Evolutionary conservation across 2,329 filamentous ascomycete species (phyloP).

Genomic region (Emergomyces orientalis): DNA sequence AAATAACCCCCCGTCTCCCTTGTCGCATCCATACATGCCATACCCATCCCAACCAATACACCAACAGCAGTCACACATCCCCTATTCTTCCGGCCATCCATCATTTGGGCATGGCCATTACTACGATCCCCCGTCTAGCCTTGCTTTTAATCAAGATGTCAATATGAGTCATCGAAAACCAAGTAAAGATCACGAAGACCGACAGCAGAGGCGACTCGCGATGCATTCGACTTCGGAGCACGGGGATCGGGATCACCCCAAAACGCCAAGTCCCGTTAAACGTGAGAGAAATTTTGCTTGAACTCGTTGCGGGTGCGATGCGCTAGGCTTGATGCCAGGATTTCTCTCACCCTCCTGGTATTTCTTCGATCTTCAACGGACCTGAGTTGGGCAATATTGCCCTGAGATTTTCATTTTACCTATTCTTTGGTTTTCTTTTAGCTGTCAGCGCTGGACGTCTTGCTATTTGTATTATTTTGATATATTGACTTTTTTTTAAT

Average conservation of each 20-base stretch:
- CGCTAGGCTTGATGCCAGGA: neutral
- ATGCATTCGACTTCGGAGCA: conserved; percentile 26
- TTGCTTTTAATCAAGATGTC: conserved; percentile 10
- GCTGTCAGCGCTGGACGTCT: conserved; percentile 1
- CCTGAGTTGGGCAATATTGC: too few relatives aligned
- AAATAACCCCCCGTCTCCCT: conserved; percentile 25
- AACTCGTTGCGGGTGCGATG: neutral
- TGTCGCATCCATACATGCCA: conserved; percentile 17
- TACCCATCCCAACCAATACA: conserved; percentile 20
- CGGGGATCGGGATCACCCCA: conserved; percentile 25
- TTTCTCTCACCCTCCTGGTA: neutral
- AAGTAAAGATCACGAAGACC: conserved; percentile 20
- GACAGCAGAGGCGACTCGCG: conserved; percentile 24
- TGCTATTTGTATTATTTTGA: conserved; percentile 1
- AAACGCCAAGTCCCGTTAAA: conserved; percentile 33
- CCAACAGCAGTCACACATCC: conserved; percentile 21
- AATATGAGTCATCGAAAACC: conserved; percentile 17
- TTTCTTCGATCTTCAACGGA: neutral
- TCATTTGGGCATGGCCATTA: conserved; percentile 17
- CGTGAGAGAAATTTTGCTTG: conserved; percentile 19
- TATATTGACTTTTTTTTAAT: neutral
- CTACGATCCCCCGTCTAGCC: neutral
- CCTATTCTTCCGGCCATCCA: conserved; percentile 22
- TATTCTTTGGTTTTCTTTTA: neutral
- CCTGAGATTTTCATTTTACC: neutral